Evolutionary conservation across 257 asterid genomes (phyloP), one percentile per base, ranked within the genome.

Genomic region (Sherardia arvensis): DNA sequence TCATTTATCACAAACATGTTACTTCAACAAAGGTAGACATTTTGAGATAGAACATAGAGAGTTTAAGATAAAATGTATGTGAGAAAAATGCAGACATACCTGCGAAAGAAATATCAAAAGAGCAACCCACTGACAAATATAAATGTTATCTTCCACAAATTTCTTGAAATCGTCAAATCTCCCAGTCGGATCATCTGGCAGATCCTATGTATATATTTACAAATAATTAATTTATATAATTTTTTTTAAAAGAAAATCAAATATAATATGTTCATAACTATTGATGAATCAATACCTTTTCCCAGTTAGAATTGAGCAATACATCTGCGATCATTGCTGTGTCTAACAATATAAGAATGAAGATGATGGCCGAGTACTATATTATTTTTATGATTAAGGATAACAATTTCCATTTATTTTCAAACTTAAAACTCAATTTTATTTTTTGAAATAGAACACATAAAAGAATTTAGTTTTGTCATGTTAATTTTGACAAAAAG

Each of bases 331-430:
- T 48, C 57, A 83, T 53, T 45, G 72, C 77, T 9, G 76, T 55
- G 73, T 85, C 86, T 55, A 66, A 5, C 59, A 83, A 15, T 61
- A 85, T 80, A 53, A 83, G 80, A 48, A 81, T 2, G 49, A 83
- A 69, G 29, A 81, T 63, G 55, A 76, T n/a, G 36, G 40, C 26
- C 58, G 81, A 76, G 64, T 85, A 85, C 90, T 83, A 62, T 58
- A 58, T 7, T n/a, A n/a, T n/a, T n/a, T 21, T 62, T 12, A 33
- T 23, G 14, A 68, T 82, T 73, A 85, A 85, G 93, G 83, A 11
- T 33, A 66, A 27, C 57, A 66, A 28, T 12, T 40, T 40, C 5
- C 18, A 15, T n/a, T 3, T 14, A 12, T 4, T 14, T 40, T 40
- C 14, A 7, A 40, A 2, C 49, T 3, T 1, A 12, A 40, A 12